Base-by-base conservation (phyloP, 345 rosid genomes). In the Barbarea vulgaris region DNA sequence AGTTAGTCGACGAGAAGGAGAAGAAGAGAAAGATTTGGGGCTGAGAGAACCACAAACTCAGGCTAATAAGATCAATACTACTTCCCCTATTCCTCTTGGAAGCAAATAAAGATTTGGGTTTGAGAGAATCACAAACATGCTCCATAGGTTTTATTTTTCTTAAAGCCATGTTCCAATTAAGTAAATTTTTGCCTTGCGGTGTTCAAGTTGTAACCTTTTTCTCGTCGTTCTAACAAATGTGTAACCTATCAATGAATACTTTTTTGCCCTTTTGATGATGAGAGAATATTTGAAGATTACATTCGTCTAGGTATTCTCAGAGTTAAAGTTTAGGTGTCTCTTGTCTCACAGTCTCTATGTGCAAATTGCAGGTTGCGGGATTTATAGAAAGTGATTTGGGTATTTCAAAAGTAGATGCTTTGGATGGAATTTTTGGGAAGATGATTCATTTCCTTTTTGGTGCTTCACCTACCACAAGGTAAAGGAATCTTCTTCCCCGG, bases 361-460 rank as follows among this genome's bases (percentile, higher is more conserved):
- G 63, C 12, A 12, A 30, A 3, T 30, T 76, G 70, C 79, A 76
- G 75, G 70, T 69, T 60, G 62, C 68, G 47, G 18, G 44, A 18
- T 27, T 7, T 36, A 27, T 69, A 56, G 71, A 28, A 52, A 42
- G 55, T 19, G n/a, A 25, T 69, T 68, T 68, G 30, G 44, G 33
- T 37, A 75, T 66, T 30, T 44, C 34, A 70, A 69, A 81, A 76
- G 80, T 70, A 42, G 77, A 52, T 70, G 81, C 81, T 79, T 87
- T 84, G 87, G 84, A 77, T 82, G 82, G 83, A 79, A 82, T 48
- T 34, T 76, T 73, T 67, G 54, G 73, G 54, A 57, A 57, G 39
- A 21, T 3, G 7, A 34, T 55, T 14, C 6, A 2, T 4, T 31
- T 54, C 58, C 59, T 42, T 60, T 17, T 39, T 33, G 55, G 64